phyloP scores from a whole-genome alignment of 2,329 filamentous ascomycete genomes.

The Epichloe baconii region DNA sequence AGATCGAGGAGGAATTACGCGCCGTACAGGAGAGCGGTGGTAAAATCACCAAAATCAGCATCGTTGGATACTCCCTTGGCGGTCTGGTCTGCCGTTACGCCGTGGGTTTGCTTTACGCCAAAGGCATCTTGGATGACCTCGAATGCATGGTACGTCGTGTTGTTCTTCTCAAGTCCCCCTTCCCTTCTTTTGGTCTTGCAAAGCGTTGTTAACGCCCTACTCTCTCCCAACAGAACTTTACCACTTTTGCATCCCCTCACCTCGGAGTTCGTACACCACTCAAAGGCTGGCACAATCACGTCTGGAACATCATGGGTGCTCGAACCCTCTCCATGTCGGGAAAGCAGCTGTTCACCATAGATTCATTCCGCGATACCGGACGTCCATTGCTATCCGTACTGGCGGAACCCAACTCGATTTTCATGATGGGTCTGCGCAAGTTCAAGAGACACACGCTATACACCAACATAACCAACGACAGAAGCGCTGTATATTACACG shows the following conservation, averaged over 20 bases:
- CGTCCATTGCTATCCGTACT: conserved; percentile 68
- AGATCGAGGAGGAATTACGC: conserved; percentile 52
- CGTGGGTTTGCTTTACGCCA: conserved; percentile 69
- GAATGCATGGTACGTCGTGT: conserved; percentile 53
- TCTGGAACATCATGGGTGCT: conserved; percentile 77
- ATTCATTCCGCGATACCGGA: conserved; percentile 73
- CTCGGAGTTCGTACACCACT: conserved; percentile 61
- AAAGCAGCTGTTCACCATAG: conserved; percentile 75
- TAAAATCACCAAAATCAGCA: conserved; percentile 66
- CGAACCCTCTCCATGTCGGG: conserved; percentile 73
- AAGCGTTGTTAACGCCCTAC: background rate
- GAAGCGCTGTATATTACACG: conserved; percentile 71
- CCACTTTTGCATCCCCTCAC: conserved; percentile 79
- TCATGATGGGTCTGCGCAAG: conserved; percentile 61
- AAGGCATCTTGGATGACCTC: conserved; percentile 65
- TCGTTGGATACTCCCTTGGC: conserved; percentile 84
- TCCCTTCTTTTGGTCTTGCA: background rate
- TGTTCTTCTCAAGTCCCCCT: background rate
- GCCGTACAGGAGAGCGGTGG: conserved; percentile 47
- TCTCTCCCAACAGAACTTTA: conserved; percentile 54
- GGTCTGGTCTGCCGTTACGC: conserved; percentile 79
- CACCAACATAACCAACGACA: conserved; percentile 77
- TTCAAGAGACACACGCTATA: conserved; percentile 74
- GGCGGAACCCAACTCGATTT: conserved; percentile 73
- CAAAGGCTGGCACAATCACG: conserved; percentile 49